Conservation (phyloP, 2,329 filamentous ascomycete species). For the Didymella lethalis region DNA sequence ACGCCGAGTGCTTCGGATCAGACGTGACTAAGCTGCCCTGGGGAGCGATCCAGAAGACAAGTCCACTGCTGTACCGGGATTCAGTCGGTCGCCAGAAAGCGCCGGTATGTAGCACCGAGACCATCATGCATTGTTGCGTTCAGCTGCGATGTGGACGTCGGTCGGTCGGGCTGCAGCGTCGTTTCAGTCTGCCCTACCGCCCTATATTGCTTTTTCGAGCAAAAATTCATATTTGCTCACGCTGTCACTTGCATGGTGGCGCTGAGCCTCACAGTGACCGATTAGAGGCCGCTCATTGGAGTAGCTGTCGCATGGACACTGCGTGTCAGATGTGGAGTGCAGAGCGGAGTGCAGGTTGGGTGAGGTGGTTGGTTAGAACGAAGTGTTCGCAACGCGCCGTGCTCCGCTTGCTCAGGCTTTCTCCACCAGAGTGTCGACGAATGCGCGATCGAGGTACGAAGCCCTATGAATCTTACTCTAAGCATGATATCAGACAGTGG, state of each 20-base stretch:
- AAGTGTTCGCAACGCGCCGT: conserved; percentile 11
- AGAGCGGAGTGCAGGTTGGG: conserved; percentile 10
- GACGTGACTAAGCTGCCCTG: too few relatives aligned
- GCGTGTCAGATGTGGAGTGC: conserved; percentile 18
- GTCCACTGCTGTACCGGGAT: not conserved
- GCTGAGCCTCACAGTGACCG: conserved; percentile 25
- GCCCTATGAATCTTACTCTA: not conserved
- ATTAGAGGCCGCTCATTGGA: not conserved
- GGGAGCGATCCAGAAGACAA: not conserved
- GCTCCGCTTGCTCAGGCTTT: conserved; percentile 2
- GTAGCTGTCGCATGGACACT: not conserved
- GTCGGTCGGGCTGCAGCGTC: conserved; percentile 4
- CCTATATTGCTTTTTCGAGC: conserved; percentile 30
- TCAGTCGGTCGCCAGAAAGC: conserved; percentile 1
- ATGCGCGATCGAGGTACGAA: not conserved
- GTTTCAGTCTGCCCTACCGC: not conserved
- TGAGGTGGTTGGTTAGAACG: conserved; percentile 1
- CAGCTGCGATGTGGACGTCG: conserved; percentile 3
- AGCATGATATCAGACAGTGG: not conserved
- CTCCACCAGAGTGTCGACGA: not conserved
- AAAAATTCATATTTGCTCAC: conserved; percentile 16
- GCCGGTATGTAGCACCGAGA: conserved; percentile 3
- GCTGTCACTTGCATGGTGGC: conserved; percentile 16
- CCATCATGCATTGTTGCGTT: not conserved
- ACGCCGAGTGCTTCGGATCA: too few relatives aligned